Percentiles rank a stretch among this genome's conserved stretches.
These are phyloP conservation scores for Hericium coralloides DNA, from an alignment of 768 basidiomycete genomes.

Conservation along the genomic window DNA sequence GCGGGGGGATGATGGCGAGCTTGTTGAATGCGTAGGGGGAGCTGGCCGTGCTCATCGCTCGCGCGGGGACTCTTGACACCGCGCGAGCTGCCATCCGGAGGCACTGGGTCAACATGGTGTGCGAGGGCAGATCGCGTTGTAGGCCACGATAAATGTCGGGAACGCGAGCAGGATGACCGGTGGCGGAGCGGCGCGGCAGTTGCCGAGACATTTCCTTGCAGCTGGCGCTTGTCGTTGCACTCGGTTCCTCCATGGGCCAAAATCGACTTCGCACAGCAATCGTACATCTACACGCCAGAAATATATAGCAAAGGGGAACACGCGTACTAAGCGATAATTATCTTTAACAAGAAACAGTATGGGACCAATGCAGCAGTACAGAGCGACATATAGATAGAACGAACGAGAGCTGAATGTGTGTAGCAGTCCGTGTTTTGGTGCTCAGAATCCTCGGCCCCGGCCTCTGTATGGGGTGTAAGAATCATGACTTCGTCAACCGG, in stretches of 20 bases:
- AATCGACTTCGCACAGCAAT: too few relatives aligned
- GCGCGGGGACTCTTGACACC: not conserved
- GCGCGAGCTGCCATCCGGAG: not conserved
- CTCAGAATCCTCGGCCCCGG: constrained; percentile 66
- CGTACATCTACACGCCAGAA: too few relatives aligned
- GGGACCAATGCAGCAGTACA: not conserved
- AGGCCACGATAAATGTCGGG: too few relatives aligned
- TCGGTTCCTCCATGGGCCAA: too few relatives aligned
- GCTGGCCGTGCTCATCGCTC: constrained; percentile 2
- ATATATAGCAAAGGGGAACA: too few relatives aligned
- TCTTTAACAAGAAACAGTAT: too few relatives aligned
- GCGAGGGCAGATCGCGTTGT: not conserved
- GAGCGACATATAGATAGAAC: constrained; percentile 1
- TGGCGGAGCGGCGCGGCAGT: not conserved
- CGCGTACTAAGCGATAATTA: too few relatives aligned
- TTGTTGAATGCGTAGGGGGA: constrained; percentile 64
- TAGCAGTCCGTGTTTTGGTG: constrained; percentile 14
- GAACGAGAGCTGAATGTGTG: constrained; percentile 8
- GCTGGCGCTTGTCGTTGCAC: not conserved
- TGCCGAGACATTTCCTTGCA: not conserved
- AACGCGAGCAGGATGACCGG: not conserved
- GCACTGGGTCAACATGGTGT: constrained; percentile 5
- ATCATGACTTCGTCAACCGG: not conserved
- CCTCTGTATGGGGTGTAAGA: constrained; percentile 32
- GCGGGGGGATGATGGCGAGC: constrained; percentile 44